Evolutionary conservation across 2,329 filamentous ascomycete genomes (phyloP).

Genomic region (Graphiopsis chlorocephala): DNA sequence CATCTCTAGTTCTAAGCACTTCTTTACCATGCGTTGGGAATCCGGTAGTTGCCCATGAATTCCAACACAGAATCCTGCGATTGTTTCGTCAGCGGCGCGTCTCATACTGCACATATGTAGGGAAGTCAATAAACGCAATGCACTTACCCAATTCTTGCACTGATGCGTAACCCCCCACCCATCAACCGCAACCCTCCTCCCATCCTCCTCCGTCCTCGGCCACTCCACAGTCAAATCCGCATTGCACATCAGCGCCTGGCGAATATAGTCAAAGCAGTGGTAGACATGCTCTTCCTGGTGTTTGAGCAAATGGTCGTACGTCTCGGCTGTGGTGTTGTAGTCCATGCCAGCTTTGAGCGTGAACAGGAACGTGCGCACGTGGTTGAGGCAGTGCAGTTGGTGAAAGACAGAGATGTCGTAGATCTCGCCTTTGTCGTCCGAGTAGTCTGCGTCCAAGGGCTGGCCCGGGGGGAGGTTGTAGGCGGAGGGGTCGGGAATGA

Average conservation of each 20-base stretch:
- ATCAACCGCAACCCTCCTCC: slow-evolving; percentile 34
- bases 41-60: slow-evolving; percentile 20
- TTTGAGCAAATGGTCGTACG: slow-evolving; percentile 23
- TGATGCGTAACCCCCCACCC: slow-evolving; percentile 34
- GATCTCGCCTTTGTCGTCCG: slow-evolving; percentile 20
- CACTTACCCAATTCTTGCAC: slow-evolving; percentile 31
- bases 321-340: slow-evolving; percentile 20
- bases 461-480: slow-evolving; percentile 31
- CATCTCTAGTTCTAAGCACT: background rate
- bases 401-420: slow-evolving; percentile 38
- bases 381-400: slow-evolving; percentile 35
- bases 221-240: slow-evolving; percentile 32
- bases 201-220: slow-evolving; percentile 31
- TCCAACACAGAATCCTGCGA: slow-evolving; percentile 20
- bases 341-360: slow-evolving; percentile 26
- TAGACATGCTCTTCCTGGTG: slow-evolving; percentile 28
- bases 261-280: slow-evolving; percentile 33
- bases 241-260: slow-evolving; percentile 30
- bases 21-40: slow-evolving; percentile 13
- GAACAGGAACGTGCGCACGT: slow-evolving; percentile 31
- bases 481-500: slow-evolving; percentile 24
- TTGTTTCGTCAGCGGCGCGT: background rate
- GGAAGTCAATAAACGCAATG: background rate
- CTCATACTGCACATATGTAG: background rate
- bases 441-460: slow-evolving; percentile 20